Percentiles rank a stretch among this genome's conserved stretches.
These are phyloP conservation scores for Linnemannia zychae DNA, from an alignment of 192 early-diverging fungal species.

Conservation along the genomic window DNA sequence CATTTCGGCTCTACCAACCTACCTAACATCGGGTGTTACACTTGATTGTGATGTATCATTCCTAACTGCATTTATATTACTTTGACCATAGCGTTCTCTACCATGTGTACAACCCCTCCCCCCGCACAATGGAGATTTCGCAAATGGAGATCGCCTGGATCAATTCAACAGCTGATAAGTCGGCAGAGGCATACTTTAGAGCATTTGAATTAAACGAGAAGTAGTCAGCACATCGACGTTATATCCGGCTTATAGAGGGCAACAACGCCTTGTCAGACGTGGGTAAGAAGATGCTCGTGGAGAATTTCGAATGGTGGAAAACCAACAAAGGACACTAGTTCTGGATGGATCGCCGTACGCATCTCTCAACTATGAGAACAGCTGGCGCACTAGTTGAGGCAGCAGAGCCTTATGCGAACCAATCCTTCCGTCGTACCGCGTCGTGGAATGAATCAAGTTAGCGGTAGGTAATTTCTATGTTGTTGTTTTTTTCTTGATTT, in stretches of 20 bases:
- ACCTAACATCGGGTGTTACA: background rate
- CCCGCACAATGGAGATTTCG: slow-evolving; percentile 6
- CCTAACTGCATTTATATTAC: background rate
- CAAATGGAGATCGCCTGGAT: too few relatives aligned
- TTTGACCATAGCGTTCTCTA: slow-evolving; percentile 1
- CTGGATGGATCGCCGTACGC: slow-evolving; percentile 35
- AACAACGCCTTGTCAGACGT: slow-evolving; percentile 20
- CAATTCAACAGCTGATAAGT: slow-evolving; percentile 21
- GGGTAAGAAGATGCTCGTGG: slow-evolving; percentile 20
- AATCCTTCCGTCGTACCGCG: slow-evolving; percentile 25
- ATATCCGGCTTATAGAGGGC: slow-evolving; percentile 17
- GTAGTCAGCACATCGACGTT: too few relatives aligned
- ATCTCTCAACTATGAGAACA: slow-evolving; percentile 25
- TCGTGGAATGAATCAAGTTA: slow-evolving; percentile 20
- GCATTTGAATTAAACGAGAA: too few relatives aligned
- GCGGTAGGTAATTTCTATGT: background rate
- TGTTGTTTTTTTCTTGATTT: background rate
- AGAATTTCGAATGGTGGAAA: slow-evolving; percentile 30
- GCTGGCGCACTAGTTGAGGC: slow-evolving; percentile 22
- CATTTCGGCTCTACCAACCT: slow-evolving; percentile 19
- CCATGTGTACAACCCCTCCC: slow-evolving; percentile 10
- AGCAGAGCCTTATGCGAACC: slow-evolving; percentile 12
- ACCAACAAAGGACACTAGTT: slow-evolving; percentile 32
- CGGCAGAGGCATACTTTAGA: slow-evolving; percentile 22
- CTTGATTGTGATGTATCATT: background rate